phyloP scores from a whole-genome alignment of 257 asterid species.

The Euphrasia confusa region DNA sequence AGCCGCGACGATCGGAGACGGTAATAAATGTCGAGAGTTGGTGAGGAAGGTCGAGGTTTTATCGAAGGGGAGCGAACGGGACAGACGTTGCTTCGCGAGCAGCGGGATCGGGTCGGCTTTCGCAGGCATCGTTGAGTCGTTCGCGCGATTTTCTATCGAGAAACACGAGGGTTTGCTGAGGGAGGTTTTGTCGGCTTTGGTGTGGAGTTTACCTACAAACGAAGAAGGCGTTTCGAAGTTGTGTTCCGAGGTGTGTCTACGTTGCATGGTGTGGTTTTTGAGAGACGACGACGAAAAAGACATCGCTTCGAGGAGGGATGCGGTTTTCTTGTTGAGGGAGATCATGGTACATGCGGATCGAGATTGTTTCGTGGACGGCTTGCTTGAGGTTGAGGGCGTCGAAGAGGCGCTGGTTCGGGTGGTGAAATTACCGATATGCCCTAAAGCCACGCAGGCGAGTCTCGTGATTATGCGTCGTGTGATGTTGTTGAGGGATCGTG shows the following conservation, averaged over 20 bases:
- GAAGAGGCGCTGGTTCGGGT: constrained; percentile 41
- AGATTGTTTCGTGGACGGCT: constrained; percentile 17
- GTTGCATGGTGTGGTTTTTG: constrained; percentile 48
- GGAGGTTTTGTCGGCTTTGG: constrained; percentile 44
- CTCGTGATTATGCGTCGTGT: constrained; percentile 48
- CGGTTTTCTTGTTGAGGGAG: constrained; percentile 43
- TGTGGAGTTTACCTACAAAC: constrained; percentile 47
- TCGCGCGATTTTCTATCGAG: constrained; percentile 31
- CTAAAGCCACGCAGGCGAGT: constrained; percentile 53
- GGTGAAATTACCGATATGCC: constrained; percentile 56
- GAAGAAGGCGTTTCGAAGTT: constrained; percentile 44
- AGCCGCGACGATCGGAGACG: constrained; percentile 34
- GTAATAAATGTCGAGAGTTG: constrained; percentile 37
- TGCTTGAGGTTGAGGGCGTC: constrained; percentile 38
- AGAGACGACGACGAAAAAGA: constrained; percentile 50
- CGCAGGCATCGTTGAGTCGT: constrained; percentile 43
- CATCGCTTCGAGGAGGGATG: constrained; percentile 45
- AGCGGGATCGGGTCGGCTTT: constrained; percentile 46
- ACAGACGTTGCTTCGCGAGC: constrained; percentile 46
- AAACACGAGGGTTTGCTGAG: constrained; percentile 29
- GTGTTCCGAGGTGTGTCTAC: constrained; percentile 41
- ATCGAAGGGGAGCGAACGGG: constrained; percentile 66
- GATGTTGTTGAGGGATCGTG: constrained; percentile 12
- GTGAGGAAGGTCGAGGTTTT: constrained; percentile 35
- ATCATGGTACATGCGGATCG: constrained; percentile 29